Conservation (phyloP, 306 rosid genomes). For the Luffa aegyptiaca region DNA sequence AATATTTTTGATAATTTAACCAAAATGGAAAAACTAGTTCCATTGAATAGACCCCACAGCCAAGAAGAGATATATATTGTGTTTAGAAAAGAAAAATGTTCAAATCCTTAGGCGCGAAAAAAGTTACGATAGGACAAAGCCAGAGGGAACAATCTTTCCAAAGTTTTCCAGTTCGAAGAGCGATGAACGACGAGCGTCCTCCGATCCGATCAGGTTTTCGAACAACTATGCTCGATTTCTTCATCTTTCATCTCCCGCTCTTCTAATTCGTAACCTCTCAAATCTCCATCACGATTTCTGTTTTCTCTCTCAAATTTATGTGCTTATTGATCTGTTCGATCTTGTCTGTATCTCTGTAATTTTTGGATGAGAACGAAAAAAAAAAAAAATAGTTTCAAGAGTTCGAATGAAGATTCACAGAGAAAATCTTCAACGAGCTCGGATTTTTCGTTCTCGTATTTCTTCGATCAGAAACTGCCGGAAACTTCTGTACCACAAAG, state of each 20-base stretch:
- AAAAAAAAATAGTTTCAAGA: slow-evolving; percentile 15
- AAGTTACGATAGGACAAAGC: too few species aligned
- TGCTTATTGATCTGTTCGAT: background rate
- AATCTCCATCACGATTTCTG: background rate
- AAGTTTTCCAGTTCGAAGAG: too few species aligned
- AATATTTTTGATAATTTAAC: too few species aligned
- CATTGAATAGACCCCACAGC: too few species aligned
- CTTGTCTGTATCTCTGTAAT: background rate
- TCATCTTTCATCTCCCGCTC: slow-evolving; percentile 31
- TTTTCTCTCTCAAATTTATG: background rate
- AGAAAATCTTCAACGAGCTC: slow-evolving; percentile 15
- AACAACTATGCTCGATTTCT: slow-evolving; percentile 43
- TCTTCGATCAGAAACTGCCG: slow-evolving; percentile 14
- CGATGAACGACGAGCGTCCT: too few species aligned
- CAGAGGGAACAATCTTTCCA: too few species aligned
- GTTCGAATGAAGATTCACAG: slow-evolving; percentile 12
- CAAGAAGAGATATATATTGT: too few species aligned
- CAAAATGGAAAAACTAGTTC: too few species aligned
- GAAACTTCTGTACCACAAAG: background rate
- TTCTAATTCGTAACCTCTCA: slow-evolving; percentile 21
- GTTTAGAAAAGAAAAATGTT: too few species aligned
- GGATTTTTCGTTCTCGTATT: background rate
- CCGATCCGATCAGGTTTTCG: slow-evolving; percentile 37
- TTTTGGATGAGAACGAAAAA: background rate
- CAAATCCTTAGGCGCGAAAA: too few species aligned